Evolutionary conservation across 2,329 filamentous ascomycete species (phyloP).

Genomic region (Epichloe bromicola): DNA sequence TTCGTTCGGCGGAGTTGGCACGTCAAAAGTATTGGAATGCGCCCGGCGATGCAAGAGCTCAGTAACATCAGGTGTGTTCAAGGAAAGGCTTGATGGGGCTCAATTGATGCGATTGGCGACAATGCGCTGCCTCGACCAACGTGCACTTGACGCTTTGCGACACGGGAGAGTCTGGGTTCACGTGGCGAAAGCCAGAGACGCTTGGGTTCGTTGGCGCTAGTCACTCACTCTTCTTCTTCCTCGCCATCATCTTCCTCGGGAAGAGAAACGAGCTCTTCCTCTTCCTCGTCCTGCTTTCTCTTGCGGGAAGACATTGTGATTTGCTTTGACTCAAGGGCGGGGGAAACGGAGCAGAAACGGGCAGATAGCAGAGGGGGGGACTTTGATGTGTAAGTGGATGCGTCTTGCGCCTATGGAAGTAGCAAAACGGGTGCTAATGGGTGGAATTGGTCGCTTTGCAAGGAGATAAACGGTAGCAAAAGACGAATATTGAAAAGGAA

Average conservation of each 20-base stretch:
- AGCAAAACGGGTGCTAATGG: slow-evolving; percentile 1
- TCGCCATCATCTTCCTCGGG: slow-evolving; percentile 37
- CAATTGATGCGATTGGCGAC: neutral
- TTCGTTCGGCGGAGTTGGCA: neutral
- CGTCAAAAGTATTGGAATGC: neutral
- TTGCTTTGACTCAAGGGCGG: neutral
- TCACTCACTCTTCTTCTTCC: slow-evolving; percentile 41
- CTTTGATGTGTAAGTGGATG: slow-evolving; percentile 5
- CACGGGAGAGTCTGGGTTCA: neutral
- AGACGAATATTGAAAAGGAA: neutral
- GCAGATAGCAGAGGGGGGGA: neutral
- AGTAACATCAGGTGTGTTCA: neutral
- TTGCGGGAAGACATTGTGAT: slow-evolving; percentile 36
- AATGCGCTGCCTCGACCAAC: neutral
- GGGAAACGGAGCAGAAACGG: neutral
- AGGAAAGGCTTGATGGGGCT: too few relatives aligned
- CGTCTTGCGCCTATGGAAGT: neutral
- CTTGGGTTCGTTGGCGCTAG: neutral
- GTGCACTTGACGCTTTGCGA: neutral
- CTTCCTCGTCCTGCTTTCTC: slow-evolving; percentile 46
- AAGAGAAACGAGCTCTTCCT: slow-evolving; percentile 41
- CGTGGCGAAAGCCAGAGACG: neutral
- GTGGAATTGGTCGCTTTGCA: neutral
- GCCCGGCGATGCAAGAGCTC: neutral
- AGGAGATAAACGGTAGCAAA: neutral